phyloP scores from a whole-genome alignment of 2,329 filamentous ascomycete genomes.

The Ophiostoma populinum region DNA sequence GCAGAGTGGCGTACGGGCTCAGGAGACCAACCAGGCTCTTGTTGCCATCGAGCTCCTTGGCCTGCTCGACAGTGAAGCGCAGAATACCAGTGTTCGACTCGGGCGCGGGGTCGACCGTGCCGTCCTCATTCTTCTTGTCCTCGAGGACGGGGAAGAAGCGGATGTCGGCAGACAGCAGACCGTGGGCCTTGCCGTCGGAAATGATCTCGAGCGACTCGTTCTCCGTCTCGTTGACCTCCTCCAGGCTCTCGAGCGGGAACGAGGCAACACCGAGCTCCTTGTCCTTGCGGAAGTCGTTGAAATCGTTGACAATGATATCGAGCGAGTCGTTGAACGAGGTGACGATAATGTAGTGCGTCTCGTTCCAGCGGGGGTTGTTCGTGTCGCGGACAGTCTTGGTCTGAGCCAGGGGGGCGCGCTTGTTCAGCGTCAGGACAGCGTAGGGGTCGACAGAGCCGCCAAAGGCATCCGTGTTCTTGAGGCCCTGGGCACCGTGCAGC shows the following conservation, averaged over 20 bases:
- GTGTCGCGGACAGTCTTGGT: slow-evolving; percentile 82
- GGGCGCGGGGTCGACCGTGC: slow-evolving; percentile 62
- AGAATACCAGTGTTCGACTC: slow-evolving; percentile 89
- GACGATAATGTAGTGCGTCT: slow-evolving; percentile 89
- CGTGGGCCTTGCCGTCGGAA: slow-evolving; percentile 68
- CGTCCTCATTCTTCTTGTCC: slow-evolving; percentile 52
- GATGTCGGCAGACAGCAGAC: slow-evolving; percentile 63
- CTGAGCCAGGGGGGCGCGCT: slow-evolving; percentile 60
- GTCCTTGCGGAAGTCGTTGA: slow-evolving; percentile 90
- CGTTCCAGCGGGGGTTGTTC: slow-evolving; percentile 80
- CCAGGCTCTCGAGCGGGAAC: slow-evolving; percentile 69
- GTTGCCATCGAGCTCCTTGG: slow-evolving; percentile 82
- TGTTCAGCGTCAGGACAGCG: slow-evolving; percentile 67
- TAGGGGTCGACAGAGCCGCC: slow-evolving; percentile 86
- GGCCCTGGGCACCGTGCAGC: slow-evolving; percentile 73
- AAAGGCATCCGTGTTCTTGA: slow-evolving; percentile 94
- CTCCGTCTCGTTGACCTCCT: slow-evolving; percentile 61
- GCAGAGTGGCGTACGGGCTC: slow-evolving; percentile 75
- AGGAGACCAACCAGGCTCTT: slow-evolving; percentile 85
- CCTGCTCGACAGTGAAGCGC: slow-evolving; percentile 84
- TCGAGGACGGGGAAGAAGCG: slow-evolving; percentile 91
- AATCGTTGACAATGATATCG: slow-evolving; percentile 75
- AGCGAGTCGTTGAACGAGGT: slow-evolving; percentile 79
- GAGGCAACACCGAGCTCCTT: slow-evolving; percentile 82
- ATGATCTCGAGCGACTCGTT: slow-evolving; percentile 74